These are phyloP conservation scores for Deinandra increscens DNA, from an alignment of 129 eudicot genomes.

Conservation along the genomic window DNA sequence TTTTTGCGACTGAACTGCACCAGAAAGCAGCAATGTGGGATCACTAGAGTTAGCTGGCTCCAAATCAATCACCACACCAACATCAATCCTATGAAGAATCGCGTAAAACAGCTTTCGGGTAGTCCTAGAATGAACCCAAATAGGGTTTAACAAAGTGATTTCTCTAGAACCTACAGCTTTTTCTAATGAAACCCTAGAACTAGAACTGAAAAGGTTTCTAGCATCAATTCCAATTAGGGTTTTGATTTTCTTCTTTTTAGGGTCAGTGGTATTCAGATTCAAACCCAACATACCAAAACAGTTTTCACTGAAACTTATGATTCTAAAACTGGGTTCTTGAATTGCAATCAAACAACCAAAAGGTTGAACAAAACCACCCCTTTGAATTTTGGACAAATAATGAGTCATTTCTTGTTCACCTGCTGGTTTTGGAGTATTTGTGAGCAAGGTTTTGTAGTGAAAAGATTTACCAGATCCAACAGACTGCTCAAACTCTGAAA, in stretches of 20 bases:
- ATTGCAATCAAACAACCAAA: constrained; percentile 76
- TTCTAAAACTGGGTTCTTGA: constrained; percentile 50
- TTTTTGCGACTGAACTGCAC: constrained; percentile 61
- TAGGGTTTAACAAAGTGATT: constrained; percentile 56
- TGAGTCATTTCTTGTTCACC: constrained; percentile 52
- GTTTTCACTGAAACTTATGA: constrained; percentile 62
- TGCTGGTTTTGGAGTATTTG: constrained; percentile 27
- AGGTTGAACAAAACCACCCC: constrained; percentile 70
- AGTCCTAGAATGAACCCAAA: constrained; percentile 59
- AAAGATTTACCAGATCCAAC: constrained; percentile 64
- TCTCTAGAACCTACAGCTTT: constrained; percentile 52
- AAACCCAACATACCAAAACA: constrained; percentile 51
- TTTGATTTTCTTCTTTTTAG: neutral
- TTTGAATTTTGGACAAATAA: constrained; percentile 56
- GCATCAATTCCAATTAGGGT: constrained; percentile 62
- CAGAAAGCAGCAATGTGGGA: constrained; percentile 47
- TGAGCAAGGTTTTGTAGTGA: constrained; percentile 43
- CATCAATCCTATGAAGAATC: constrained; percentile 68
- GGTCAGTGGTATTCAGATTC: constrained; percentile 26
- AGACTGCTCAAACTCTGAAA: constrained; percentile 58
- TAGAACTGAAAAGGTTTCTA: constrained; percentile 53
- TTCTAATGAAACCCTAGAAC: constrained; percentile 50
- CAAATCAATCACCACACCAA: constrained; percentile 68
- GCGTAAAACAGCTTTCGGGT: constrained; percentile 58
- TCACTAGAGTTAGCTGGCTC: constrained; percentile 65